Evolutionary conservation across 768 basidiomycete species (phyloP).

Genomic region (Amanita inopinata): DNA sequence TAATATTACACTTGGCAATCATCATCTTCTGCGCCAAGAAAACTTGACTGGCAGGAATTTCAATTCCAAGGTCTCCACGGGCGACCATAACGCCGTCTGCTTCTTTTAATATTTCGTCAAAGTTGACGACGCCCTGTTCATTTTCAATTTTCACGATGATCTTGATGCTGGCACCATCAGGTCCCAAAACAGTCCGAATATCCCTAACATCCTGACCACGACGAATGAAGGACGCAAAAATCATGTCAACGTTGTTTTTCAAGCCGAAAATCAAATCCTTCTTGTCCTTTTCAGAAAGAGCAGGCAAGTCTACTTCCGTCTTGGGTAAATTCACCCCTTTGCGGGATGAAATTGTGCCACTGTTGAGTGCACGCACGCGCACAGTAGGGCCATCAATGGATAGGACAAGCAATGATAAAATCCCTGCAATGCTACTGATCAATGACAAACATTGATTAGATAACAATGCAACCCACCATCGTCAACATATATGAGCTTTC

Average conservation of each 20-base stretch:
- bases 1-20: constrained; percentile 98
- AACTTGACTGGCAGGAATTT: constrained; percentile 98
- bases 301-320: constrained; percentile 94
- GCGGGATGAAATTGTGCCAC: constrained; percentile 85
- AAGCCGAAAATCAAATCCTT: constrained; percentile 90
- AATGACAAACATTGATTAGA: background rate
- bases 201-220: constrained; percentile 89
- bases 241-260: constrained; percentile 96
- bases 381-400: constrained; percentile 77
- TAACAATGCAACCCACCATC: constrained; percentile 47
- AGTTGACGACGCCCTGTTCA: constrained; percentile 97
- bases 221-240: constrained; percentile 99
- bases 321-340: constrained; percentile 99
- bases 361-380: constrained; percentile 82
- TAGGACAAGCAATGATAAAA: constrained; percentile 87
- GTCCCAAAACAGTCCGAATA: constrained; percentile 88
- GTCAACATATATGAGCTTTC: constrained; percentile 95
- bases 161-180: constrained; percentile 93
- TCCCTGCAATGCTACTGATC: constrained; percentile 33
- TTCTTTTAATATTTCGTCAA: constrained; percentile 94
- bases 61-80: constrained; percentile 97
- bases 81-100: constrained; percentile 99
- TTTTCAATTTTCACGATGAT: constrained; percentile 99
- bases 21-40: constrained; percentile 99
- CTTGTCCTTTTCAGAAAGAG: constrained; percentile 98